Base-by-base conservation (phyloP, 2,329 filamentous ascomycete genomes). In the Cladosporium sp. region DNA sequence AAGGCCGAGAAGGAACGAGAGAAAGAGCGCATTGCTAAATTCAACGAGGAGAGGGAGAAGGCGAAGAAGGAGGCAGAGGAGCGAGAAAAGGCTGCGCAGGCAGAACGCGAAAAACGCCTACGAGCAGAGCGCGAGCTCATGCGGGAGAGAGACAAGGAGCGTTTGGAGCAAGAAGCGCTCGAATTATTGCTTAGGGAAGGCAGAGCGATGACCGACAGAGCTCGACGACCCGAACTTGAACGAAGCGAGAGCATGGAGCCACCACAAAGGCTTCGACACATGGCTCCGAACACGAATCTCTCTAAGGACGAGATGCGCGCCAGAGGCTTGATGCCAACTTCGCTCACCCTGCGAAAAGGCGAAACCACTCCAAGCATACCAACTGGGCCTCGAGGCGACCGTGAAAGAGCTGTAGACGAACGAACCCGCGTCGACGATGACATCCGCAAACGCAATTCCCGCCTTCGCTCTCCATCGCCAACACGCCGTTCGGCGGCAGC, bases 101-200 rank as follows among this genome's bases (percentile, higher is more conserved):
- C 77, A 54, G 79, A 81, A 59, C 70, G 74, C 62, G 76, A 76
- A 60, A 67, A 75, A 47, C 66, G 69, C 14, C 40, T 28, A 14
- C 75, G 64, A 71, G 73, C 73, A 36, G 72, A 74, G 43, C 65
- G 70, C 5, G 73, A 60, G 62, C 39, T 43, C n/a, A 34, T 28
- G 34, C 30, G 39, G 45, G 74, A 66, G 59, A 70, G 73, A 47
- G 76, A 82, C 51, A 80, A 84, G 59, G 82, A 84, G 67, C 76
- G 80, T 17, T 67, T 85, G 47, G 82, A 84, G 65, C 78, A 82
- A 61, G 75, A 80, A 38, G 82, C 82, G 11, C 72, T 84, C 55
- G 76, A 82, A 59, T 67, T 80, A 61, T 73, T 85, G 11, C 65
- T 84, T 20, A 78, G 76, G 63, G 82, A 85, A 69, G 80, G 81